A percentile compares a stretch with the other conserved stretches of the same genome.
Evolutionary conservation across 495 filamentous ascomycete genomes (phyloP).

Genomic region (Stereocaulon alpinum): DNA sequence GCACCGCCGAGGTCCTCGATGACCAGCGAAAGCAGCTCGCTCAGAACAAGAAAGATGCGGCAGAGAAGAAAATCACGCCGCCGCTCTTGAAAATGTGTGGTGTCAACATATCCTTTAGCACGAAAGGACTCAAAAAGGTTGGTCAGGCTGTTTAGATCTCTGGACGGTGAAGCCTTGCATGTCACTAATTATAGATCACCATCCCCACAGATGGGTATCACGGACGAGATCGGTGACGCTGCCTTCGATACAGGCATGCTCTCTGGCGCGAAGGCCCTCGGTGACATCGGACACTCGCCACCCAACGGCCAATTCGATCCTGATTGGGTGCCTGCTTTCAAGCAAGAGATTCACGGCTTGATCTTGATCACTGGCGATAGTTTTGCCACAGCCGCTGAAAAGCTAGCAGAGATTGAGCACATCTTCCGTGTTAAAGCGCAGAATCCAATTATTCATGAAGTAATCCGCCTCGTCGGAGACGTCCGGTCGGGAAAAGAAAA

Average conservation of each 20-base stretch:
- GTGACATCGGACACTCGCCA: slow-evolving; percentile 15
- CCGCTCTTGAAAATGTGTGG: slow-evolving; percentile 16
- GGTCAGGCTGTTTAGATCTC: slow-evolving; percentile 1
- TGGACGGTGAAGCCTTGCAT: not conserved
- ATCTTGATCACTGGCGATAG: slow-evolving; percentile 25
- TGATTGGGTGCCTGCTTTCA: slow-evolving; percentile 26
- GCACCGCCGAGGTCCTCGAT: slow-evolving; percentile 17
- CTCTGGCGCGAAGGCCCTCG: slow-evolving; percentile 19
- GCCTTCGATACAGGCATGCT: slow-evolving; percentile 25
- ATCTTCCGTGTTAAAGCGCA: slow-evolving; percentile 18
- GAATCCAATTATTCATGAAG: slow-evolving; percentile 22
- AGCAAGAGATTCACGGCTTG: slow-evolving; percentile 28
- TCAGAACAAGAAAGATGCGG: slow-evolving; percentile 14
- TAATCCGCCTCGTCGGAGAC: slow-evolving; percentile 24
- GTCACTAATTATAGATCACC: not conserved
- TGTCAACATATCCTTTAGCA: slow-evolving; percentile 27
- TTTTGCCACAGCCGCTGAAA: slow-evolving; percentile 15
- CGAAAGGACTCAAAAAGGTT: slow-evolving; percentile 27
- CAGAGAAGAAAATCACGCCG: not conserved
- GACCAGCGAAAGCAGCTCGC: slow-evolving; percentile 9
- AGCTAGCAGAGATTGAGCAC: slow-evolving; percentile 20
- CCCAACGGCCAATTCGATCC: slow-evolving; percentile 12
- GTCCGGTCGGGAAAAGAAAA: slow-evolving; percentile 26
- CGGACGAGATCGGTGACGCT: slow-evolving; percentile 17
- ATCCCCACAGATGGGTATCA: slow-evolving; percentile 24